Evolutionary conservation across 768 basidiomycete species (phyloP).

Genomic region (Lactifluus echinatus): DNA sequence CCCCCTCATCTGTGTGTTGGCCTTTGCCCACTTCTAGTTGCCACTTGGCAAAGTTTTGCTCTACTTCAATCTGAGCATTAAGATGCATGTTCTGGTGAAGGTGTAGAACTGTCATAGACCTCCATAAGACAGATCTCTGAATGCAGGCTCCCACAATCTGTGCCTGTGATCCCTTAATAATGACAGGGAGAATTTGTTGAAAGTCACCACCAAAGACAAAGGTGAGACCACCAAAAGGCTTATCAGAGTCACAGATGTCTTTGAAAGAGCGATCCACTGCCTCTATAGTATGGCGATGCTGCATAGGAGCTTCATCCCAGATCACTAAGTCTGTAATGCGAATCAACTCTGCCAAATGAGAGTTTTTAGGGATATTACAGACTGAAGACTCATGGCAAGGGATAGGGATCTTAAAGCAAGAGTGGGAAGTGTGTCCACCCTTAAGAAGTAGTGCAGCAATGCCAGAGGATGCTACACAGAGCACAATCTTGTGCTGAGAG

Average conservation of each 20-base stretch:
- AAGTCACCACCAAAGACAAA: not conserved
- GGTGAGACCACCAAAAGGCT: not conserved
- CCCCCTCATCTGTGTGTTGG: not conserved
- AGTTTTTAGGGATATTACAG: not conserved
- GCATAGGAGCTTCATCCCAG: not conserved
- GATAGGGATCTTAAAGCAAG: no score
- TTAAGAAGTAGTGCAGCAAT: no score
- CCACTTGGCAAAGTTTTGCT: not conserved
- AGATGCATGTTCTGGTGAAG: not conserved
- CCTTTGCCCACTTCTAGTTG: constrained; percentile 1
- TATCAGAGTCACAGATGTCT: not conserved
- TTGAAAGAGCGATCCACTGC: not conserved
- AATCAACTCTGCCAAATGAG: not conserved
- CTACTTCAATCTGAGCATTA: not conserved
- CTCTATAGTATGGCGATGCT: not conserved
- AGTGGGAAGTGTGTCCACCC: no score
- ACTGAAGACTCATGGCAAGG: constrained; percentile 18
- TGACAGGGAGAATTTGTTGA: not conserved
- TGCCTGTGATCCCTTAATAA: constrained; percentile 25
- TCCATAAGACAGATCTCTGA: constrained; percentile 33
- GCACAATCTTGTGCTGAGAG: no score
- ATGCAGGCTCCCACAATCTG: constrained; percentile 38
- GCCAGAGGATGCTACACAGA: no score
- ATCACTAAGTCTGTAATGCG: not conserved
- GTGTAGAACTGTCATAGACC: constrained; percentile 32